Evolutionary conservation across 2,329 filamentous ascomycete genomes (phyloP), one percentile per base, ranked within the genome.

Genomic region (Fusarium sp.): DNA sequence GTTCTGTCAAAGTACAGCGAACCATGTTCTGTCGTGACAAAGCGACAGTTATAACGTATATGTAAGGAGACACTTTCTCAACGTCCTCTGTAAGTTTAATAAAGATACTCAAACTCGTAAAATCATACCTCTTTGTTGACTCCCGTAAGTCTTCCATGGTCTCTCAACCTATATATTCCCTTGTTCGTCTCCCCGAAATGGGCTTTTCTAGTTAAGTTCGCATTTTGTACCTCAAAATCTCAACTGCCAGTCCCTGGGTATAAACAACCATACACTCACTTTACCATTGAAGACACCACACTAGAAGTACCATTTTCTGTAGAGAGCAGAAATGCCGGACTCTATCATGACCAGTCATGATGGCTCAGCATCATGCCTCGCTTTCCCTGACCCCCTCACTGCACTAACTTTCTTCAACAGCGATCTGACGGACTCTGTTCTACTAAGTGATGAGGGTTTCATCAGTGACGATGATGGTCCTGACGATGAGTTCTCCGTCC

Each of bases 331-430:
- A 21, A 71, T 71, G 56, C 21, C 25, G 16, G 37, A 19, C 12
- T 71, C 37, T 15, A 7, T 7, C 28, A 37, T 8, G n/a, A 9
- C 32, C 32, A 19, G 37, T 30, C 23, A 19, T 18, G 44, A 60
- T 32, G 32, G 18, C 13, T 43, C 38, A 25, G 21, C 33, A 18
- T 35, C 60, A 13, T 58, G 37, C 16, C 59, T 71, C 40, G 56
- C 32, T 47, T 71, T 71, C 44, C 57, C 57, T 16, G 61, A 54
- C 25, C n/a, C 44, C 13, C 33, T 28, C 15, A 42, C 37, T 23
- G 56, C 54, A 13, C 32, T 64, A 15, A 21, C n/a, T 13, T 71
- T 54, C 46, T 71, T 71, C 32, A 67, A 71, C 52, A 62, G 65
- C 12, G 67, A 71, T 35, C 43, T 67, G 37, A 65, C 67, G 15